Evolutionary conservation across 2,329 filamentous ascomycete genomes (phyloP).

Genomic region (Ophiocordyceps sinensis): DNA sequence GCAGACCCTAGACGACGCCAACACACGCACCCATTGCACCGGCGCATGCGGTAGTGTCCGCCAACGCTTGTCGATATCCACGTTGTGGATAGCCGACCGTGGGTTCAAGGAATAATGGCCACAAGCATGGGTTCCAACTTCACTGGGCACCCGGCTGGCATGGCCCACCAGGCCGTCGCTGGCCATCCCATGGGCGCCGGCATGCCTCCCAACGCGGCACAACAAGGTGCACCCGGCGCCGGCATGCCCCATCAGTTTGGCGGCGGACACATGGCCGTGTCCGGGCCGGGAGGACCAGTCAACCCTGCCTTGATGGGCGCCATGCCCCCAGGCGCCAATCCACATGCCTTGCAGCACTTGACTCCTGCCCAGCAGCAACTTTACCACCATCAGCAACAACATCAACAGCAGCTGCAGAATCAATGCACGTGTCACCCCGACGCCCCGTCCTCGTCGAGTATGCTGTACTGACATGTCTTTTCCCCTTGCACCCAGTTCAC

Average conservation of each 20-base stretch:
- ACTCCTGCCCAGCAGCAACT: slow-evolving; percentile 45
- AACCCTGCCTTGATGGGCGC: slow-evolving; percentile 64
- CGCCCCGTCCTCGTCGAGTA: neutral
- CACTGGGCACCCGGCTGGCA: slow-evolving; percentile 52
- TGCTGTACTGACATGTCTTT: neutral
- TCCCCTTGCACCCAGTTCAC: slow-evolving; percentile 12
- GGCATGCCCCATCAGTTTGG: slow-evolving; percentile 53
- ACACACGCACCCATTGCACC: neutral
- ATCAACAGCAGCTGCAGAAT: slow-evolving; percentile 20
- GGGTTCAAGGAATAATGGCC: slow-evolving; percentile 47
- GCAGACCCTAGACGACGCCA: neutral
- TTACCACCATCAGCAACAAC: slow-evolving; percentile 43
- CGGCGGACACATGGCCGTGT: slow-evolving; percentile 53
- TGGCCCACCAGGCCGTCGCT: slow-evolving; percentile 57
- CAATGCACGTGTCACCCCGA: slow-evolving; percentile 15
- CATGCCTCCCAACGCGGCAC: slow-evolving; percentile 54
- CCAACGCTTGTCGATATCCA: slow-evolving; percentile 40
- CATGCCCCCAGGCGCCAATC: slow-evolving; percentile 55
- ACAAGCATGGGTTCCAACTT: slow-evolving; percentile 48
- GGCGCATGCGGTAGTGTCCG: slow-evolving; percentile 33
- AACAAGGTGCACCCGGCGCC: slow-evolving; percentile 51
- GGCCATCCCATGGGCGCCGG: slow-evolving; percentile 49
- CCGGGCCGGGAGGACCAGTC: slow-evolving; percentile 56
- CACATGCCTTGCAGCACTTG: slow-evolving; percentile 59
- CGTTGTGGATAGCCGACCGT: slow-evolving; percentile 40